These are phyloP conservation scores for Chrysanthemum seticuspe DNA, from an alignment of 129 eudicot genomes.

Conservation along the genomic window DNA sequence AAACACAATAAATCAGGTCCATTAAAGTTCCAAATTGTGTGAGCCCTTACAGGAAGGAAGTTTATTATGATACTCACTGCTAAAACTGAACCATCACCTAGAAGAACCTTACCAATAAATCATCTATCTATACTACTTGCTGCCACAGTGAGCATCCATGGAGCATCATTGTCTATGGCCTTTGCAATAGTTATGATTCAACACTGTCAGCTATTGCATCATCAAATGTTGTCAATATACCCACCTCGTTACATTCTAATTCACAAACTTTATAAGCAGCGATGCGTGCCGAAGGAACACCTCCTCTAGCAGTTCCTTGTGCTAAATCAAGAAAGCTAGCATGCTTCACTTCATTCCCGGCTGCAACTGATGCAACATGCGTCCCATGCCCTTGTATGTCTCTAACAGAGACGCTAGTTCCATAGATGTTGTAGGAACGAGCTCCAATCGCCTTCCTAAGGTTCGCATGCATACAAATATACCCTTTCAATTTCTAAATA, in stretches of 20 bases:
- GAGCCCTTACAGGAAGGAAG: neutral
- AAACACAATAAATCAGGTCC: neutral
- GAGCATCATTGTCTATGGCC: too few relatives aligned
- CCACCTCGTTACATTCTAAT: too few relatives aligned
- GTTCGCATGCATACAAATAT: neutral
- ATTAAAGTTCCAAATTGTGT: neutral
- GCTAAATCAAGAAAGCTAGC: conserved; percentile 41
- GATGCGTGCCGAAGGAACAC: neutral
- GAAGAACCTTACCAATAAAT: neutral
- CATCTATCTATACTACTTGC: too few relatives aligned
- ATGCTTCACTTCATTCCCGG: conserved; percentile 33
- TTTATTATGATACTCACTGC: conserved; percentile 4
- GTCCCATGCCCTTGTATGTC: conserved; percentile 45
- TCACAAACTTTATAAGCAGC: neutral
- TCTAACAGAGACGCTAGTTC: conserved; percentile 19
- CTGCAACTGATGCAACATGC: conserved; percentile 51
- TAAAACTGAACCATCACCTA: neutral
- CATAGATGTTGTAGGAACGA: conserved; percentile 11
- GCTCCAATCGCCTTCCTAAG: conserved; percentile 54
- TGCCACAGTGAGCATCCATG: too few relatives aligned
- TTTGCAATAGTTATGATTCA: neutral
- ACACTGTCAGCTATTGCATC: neutral
- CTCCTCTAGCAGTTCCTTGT: conserved; percentile 52
- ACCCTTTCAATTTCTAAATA: neutral
- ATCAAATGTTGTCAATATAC: conserved; percentile 27